Evolutionary conservation across 2,329 filamentous ascomycete species (phyloP), one percentile per base, ranked within the genome.

Genomic region (Arthroderma uncinatum): DNA sequence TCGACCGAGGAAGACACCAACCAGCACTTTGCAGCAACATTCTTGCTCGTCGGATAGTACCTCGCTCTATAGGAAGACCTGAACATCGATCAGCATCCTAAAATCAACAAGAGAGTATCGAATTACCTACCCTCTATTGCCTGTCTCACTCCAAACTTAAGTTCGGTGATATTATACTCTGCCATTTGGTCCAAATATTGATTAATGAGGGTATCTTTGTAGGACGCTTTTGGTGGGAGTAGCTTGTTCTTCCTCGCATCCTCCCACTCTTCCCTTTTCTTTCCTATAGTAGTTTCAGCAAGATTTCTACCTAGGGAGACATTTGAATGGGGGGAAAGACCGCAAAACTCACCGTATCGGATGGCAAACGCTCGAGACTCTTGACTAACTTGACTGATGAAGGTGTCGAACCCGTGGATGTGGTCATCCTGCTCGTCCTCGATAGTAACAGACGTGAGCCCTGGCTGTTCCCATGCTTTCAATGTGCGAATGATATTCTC

Each of bases 351-450:
- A 2, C n/a, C 47, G 33, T 68, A 64, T n/a, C 63, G 62, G 10
- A 62, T 57, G 5, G 67, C 63, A 52, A 72, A 50, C 2, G 21
- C 21, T 33, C 23, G 25, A 47, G 67, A 64, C 7, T 62, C 63
- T 8, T 71, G 59, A 55, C 61, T 68, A 33, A 74, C 68, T 28
- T 73, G 67, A 37, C 72, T 68, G 6, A 74, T 52, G 50, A 74
- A 74, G 0, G 71, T 72, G 44, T 74, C 71, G 53, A 68, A 74
- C 7, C 71, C 72, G 57, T 73, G 65, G 4, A 74, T 64, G 28
- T 64, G 57, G 25, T 63, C 55, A 39, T 70, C 65, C 0, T 62
- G 44, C 54, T 72, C 66, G 25, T 71, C 69, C 9, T 21, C 16
- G 4, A 59, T 19, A n/a, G 47, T 53, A 4, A 63, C 58, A 1